Conservation (phyloP, 2,329 filamentous ascomycete genomes). For the Sordariomycetes sp. region DNA sequence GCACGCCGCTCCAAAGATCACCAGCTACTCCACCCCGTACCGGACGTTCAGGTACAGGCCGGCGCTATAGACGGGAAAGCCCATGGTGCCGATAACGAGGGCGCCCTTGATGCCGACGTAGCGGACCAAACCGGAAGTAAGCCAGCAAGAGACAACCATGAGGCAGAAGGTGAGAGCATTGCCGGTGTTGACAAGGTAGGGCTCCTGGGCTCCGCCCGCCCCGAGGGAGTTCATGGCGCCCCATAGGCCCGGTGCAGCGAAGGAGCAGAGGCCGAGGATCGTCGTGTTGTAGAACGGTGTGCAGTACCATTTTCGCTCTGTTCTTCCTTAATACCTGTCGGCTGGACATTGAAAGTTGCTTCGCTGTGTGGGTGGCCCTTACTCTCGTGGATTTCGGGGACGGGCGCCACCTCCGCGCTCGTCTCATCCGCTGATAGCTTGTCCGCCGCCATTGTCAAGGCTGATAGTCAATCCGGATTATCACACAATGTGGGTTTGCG, state of each 20-base stretch:
- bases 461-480: neutral
- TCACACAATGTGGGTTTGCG: neutral
- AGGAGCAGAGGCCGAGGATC: slow-evolving; percentile 57
- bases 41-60: slow-evolving; percentile 62
- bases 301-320: slow-evolving; percentile 42
- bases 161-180: slow-evolving; percentile 61
- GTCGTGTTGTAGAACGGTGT: slow-evolving; percentile 62
- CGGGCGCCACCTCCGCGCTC: neutral
- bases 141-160: slow-evolving; percentile 59
- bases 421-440: neutral
- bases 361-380: neutral
- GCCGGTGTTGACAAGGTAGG: slow-evolving; percentile 51
- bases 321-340: neutral
- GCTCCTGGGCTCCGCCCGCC: slow-evolving; percentile 51
- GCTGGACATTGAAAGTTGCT: neutral
- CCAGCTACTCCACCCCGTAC: slow-evolving; percentile 55
- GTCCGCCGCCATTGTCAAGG: neutral
- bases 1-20: slow-evolving; percentile 52
- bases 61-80: slow-evolving; percentile 59
- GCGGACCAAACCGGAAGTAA: slow-evolving; percentile 49
- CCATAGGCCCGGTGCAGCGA: slow-evolving; percentile 61
- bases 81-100: slow-evolving; percentile 52
- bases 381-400: neutral
- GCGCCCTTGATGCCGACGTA: slow-evolving; percentile 60
- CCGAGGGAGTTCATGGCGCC: slow-evolving; percentile 61